Base-by-base conservation (phyloP, 768 basidiomycete genomes). In the Leucocoprinus leucothites region DNA sequence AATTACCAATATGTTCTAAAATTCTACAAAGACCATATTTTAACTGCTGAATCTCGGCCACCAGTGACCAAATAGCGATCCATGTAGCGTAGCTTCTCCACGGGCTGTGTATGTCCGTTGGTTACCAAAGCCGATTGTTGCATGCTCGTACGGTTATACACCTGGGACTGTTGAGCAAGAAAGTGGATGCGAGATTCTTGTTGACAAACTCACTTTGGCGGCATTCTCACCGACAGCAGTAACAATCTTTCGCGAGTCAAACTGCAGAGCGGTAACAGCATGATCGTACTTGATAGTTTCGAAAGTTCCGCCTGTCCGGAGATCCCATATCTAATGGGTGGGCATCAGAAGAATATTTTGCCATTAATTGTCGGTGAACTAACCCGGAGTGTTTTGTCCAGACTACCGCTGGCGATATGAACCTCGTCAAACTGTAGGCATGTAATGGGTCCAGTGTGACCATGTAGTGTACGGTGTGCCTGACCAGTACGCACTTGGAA, bases 391-490 rank as follows among this genome's bases (percentile, higher is more conserved):
- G 90, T 88, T 73, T 94, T 96, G 72, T 99, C 97, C 38, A 98
- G 75, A 67, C 91, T 91, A 36, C 97, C 97, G 50, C 89, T 95
- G 42, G 87, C 85, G 62, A 98, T 88, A 67, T 97, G 90, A 56
- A 89, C 77, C 73, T 98, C 95, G 74, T 99, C 97, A 65, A 99
- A 98, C 68, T 98, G 90, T 6, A 99, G 77, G 65, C 89, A 94
- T 1, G 94, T 98, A 48, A 99, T 85, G 8, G 97, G 94, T 0
- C 79, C 91, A 3, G 91, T 97, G 67, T 99, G 97, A 2, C 95
- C 97, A 48, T 91, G 71, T 38, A 99, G 74, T 9, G 94, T 97
- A 35, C 96, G 81, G 70, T 98, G 95, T 7, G 94, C 88, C 65
- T 98, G 96, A 5, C 97, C 97, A 26, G 96, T 99, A 43, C 97